These are phyloP conservation scores for Spathaspora arborariae DNA, from an alignment of 805 yeast species.

Conservation along the genomic window DNA sequence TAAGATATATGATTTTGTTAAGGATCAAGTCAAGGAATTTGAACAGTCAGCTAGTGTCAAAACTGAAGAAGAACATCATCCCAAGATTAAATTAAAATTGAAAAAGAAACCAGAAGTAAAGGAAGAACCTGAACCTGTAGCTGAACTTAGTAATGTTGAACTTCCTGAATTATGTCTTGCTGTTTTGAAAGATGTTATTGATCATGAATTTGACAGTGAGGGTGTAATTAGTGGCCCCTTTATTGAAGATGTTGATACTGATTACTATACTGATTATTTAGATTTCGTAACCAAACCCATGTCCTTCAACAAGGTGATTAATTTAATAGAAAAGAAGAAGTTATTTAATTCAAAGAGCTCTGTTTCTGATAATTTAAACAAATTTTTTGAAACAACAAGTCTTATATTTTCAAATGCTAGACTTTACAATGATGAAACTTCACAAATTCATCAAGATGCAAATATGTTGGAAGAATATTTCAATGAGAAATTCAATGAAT, in stretches of 20 bases:
- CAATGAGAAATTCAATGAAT: slow-evolving; percentile 32
- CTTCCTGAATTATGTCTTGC: slow-evolving; percentile 18
- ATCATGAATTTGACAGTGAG: slow-evolving; percentile 44
- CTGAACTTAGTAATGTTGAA: slow-evolving; percentile 15
- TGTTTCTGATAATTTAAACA: slow-evolving; percentile 46
- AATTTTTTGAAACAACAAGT: slow-evolving; percentile 54
- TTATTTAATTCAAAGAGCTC: slow-evolving; percentile 25
- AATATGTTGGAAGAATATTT: slow-evolving; percentile 52
- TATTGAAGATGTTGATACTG: slow-evolving; percentile 65
- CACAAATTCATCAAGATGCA: slow-evolving; percentile 73
- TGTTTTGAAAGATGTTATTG: slow-evolving; percentile 38
- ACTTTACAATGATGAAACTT: slow-evolving; percentile 68
- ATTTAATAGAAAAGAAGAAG: slow-evolving; percentile 48
- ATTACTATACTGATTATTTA: slow-evolving; percentile 78
- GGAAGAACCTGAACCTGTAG: slow-evolving; percentile 4
- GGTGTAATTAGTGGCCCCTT: slow-evolving; percentile 66
- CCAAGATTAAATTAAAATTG: slow-evolving; percentile 11
- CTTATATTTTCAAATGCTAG: slow-evolving; percentile 78
- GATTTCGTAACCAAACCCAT: slow-evolving; percentile 69
- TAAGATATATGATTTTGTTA: slow-evolving; percentile 53
- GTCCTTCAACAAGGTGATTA: slow-evolving; percentile 58
- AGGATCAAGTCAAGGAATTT: slow-evolving; percentile 42
- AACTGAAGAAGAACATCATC: slow-evolving; percentile 4
- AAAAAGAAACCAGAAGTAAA: slow-evolving; percentile 5
- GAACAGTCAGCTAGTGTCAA: slow-evolving; percentile 11